Evolutionary conservation across 768 basidiomycete species (phyloP).

Genomic region (Candolleomyces aberdarensis): DNA sequence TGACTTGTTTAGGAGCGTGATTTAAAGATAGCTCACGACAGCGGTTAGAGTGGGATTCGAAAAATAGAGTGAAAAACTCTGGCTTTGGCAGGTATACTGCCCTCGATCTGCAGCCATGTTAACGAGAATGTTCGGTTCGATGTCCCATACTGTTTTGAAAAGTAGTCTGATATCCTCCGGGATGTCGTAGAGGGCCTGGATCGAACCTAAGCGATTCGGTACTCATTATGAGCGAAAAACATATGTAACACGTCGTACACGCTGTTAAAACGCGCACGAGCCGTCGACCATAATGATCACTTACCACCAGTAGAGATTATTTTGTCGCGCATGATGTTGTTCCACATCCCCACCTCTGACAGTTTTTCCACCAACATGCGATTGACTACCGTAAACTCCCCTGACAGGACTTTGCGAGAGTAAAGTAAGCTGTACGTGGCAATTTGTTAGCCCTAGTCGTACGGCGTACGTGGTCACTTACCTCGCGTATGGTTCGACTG

Average conservation of each 20-base stretch:
- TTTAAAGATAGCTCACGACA: neutral
- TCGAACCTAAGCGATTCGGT: too few relatives aligned
- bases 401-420: neutral
- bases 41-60: neutral
- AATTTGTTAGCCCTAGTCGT: too few relatives aligned
- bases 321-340: slow-evolving; percentile 22
- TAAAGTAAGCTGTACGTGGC: too few relatives aligned
- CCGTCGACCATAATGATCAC: too few relatives aligned
- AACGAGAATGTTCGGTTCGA: neutral
- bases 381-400: neutral
- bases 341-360: neutral
- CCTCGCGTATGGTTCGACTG: slow-evolving; percentile 59
- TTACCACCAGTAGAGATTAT: neutral
- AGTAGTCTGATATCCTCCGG: neutral
- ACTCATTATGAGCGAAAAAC: too few relatives aligned
- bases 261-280: too few relatives aligned
- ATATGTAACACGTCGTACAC: too few relatives aligned
- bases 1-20: too few relatives aligned
- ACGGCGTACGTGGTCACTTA: too few relatives aligned
- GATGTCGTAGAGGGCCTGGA: neutral
- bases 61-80: neutral
- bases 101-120: neutral
- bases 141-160: neutral
- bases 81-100: neutral
- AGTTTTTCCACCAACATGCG: neutral